Conservation (phyloP, 345 rosid species). For the Citrus cavaleriei region DNA sequence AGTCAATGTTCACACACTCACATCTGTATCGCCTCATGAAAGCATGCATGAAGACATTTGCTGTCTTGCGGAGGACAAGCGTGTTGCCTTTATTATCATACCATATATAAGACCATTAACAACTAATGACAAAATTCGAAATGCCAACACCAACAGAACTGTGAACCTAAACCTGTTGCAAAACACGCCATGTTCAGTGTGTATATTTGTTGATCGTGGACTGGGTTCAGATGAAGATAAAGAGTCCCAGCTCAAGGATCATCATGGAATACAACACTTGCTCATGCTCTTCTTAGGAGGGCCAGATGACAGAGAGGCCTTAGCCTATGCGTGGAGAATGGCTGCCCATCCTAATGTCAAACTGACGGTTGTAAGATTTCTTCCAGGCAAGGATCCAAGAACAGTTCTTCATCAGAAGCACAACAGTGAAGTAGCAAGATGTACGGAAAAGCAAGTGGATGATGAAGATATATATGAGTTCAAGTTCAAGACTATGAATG, state of each 20-base stretch:
- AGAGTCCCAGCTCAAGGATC: slow-evolving; percentile 12
- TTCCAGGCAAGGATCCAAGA: slow-evolving; percentile 17
- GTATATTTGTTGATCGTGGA: slow-evolving; percentile 66
- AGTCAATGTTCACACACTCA: slow-evolving; percentile 35
- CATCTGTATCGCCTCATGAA: slow-evolving; percentile 49
- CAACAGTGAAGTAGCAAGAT: background rate
- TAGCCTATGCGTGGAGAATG: slow-evolving; percentile 63
- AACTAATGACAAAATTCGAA: slow-evolving; percentile 30
- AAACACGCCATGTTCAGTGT: slow-evolving; percentile 60
- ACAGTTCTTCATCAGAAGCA: background rate
- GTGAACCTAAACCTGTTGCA: slow-evolving; percentile 51
- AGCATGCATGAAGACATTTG: slow-evolving; percentile 67
- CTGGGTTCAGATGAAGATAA: slow-evolving; percentile 26
- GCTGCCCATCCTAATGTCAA: slow-evolving; percentile 22
- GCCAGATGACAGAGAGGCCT: slow-evolving; percentile 66
- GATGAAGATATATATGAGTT: slow-evolving; percentile 42
- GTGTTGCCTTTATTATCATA: slow-evolving; percentile 39
- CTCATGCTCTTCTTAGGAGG: slow-evolving; percentile 59
- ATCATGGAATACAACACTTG: background rate
- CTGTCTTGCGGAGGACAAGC: slow-evolving; percentile 59
- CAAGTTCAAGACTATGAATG: slow-evolving; percentile 31
- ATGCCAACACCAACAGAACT: slow-evolving; percentile 2
- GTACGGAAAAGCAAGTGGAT: slow-evolving; percentile 26
- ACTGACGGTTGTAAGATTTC: slow-evolving; percentile 47
- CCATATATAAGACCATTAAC: slow-evolving; percentile 48